Percentiles rank a stretch among this genome's conserved stretches.
Conservation (phyloP, 2,329 filamentous ascomycete genomes). For the Penicillium sp. region DNA sequence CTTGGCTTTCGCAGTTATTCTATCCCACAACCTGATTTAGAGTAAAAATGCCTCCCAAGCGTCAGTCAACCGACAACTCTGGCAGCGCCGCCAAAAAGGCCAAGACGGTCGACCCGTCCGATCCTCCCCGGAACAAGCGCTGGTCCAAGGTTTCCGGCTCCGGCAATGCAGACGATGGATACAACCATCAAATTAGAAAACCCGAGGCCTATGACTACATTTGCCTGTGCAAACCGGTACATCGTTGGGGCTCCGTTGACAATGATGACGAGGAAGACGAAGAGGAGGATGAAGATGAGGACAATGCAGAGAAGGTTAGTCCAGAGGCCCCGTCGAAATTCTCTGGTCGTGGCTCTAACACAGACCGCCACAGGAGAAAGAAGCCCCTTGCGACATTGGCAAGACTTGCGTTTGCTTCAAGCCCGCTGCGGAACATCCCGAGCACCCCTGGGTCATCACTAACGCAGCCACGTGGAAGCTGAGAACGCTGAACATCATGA, state of each 20-base stretch:
- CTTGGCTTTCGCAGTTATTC: too few species aligned
- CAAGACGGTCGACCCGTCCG: background rate
- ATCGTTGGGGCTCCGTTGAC: background rate
- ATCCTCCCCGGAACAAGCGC: background rate
- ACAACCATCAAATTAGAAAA: background rate
- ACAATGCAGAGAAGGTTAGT: background rate
- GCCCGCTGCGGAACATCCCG: background rate
- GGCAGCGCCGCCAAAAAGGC: background rate
- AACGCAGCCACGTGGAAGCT: background rate
- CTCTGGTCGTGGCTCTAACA: background rate
- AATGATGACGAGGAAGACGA: background rate
- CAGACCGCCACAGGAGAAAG: background rate
- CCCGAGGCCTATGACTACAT: background rate
- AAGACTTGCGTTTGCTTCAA: background rate
- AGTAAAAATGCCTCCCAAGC: background rate
- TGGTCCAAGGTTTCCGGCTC: slow-evolving; percentile 3
- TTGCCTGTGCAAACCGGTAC: background rate
- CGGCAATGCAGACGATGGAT: slow-evolving; percentile 1
- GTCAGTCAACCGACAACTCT: background rate
- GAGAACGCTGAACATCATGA: background rate
- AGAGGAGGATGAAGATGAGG: background rate
- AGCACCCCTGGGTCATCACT: background rate
- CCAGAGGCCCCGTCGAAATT: background rate
- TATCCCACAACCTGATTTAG: too few species aligned
- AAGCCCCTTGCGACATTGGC: background rate